Conservation (phyloP, 2,329 filamentous ascomycete genomes). For the Pseudocercospora fijiensis region DNA sequence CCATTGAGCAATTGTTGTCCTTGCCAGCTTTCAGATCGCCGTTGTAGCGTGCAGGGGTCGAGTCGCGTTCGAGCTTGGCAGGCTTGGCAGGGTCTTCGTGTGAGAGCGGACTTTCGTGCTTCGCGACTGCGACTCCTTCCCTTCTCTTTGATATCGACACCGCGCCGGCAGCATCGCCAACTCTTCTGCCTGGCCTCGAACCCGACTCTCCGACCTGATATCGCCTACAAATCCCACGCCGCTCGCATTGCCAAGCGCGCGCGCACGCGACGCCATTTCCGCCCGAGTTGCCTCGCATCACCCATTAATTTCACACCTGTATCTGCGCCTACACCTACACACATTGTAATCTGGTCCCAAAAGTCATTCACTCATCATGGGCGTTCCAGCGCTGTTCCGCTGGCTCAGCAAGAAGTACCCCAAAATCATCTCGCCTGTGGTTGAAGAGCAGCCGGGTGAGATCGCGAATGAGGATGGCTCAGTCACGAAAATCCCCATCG, state of each 20-base stretch:
- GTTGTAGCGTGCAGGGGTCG: neutral
- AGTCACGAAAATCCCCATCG: slow-evolving; percentile 74
- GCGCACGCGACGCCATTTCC: slow-evolving; percentile 16
- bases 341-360: neutral
- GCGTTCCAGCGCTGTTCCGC: slow-evolving; percentile 91
- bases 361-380: slow-evolving; percentile 58
- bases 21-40: neutral
- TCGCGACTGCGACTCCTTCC: neutral
- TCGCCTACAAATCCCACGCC: neutral
- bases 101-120: neutral
- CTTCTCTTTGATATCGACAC: slow-evolving; percentile 1
- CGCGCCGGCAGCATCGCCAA: slow-evolving; percentile 20
- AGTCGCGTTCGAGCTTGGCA: neutral
- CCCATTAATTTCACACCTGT: neutral
- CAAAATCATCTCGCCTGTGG: slow-evolving; percentile 89
- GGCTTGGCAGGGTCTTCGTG: neutral
- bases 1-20: neutral
- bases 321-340: neutral
- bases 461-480: slow-evolving; percentile 81
- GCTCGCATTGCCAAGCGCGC: neutral
- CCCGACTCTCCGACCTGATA: slow-evolving; percentile 3
- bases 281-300: slow-evolving; percentile 8
- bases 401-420: slow-evolving; percentile 97
- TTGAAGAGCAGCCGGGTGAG: slow-evolving; percentile 78
- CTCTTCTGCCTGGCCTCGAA: slow-evolving; percentile 12